Base-by-base conservation (phyloP, 2,329 filamentous ascomycete genomes). In the Cladophialophora exuberans region DNA sequence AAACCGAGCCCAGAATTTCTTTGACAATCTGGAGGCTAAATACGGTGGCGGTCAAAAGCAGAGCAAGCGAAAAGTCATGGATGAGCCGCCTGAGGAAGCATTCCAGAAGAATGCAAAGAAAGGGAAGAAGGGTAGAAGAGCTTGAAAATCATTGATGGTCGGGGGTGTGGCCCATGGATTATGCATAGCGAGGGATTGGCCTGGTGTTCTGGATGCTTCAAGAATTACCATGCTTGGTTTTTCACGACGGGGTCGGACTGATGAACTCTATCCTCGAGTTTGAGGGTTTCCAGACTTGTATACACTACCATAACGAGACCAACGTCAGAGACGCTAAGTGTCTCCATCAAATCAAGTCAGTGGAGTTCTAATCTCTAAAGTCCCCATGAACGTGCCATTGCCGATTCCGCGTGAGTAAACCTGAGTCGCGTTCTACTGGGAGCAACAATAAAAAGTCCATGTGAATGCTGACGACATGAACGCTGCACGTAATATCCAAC, bases 21-120 rank as follows among this genome's bases (percentile, higher is more conserved):
- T 96, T 20, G 88, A 89, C 59, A 76, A 82, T 45, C 72, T 96
- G 45, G 89, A 89, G 54, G 88, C 85, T 44, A 95, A 93, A 73
- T 95, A 95, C 65, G 75, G 62, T 23, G 61, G 59, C 20, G 26
- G 48, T 17, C 13, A 48, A 15, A 59, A 70, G 52, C 74, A 73
- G 56, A 69, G 63, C 23, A 84, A 71, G 64, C 75, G 80, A 66
- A 77, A 76, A 9, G 47, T 4, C 60, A 78, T 65, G 62, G 79
- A 81, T 48, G 81, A 84, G 66, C 82, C 81, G 22, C 77, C 82
- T 1, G 86, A 90, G 63, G 86, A 88, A 57, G 79, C 80, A 11
- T 85, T 85, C 64, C 73, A 73, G 54, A 73, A 69, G 65, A 73
- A 71, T 43, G 65, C 72, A 15, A 71, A 71, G 62, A 70, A 69